These are phyloP conservation scores for Elongisporangium senticosum DNA, from an alignment of 352 stramenopile species.

Conservation along the genomic window DNA sequence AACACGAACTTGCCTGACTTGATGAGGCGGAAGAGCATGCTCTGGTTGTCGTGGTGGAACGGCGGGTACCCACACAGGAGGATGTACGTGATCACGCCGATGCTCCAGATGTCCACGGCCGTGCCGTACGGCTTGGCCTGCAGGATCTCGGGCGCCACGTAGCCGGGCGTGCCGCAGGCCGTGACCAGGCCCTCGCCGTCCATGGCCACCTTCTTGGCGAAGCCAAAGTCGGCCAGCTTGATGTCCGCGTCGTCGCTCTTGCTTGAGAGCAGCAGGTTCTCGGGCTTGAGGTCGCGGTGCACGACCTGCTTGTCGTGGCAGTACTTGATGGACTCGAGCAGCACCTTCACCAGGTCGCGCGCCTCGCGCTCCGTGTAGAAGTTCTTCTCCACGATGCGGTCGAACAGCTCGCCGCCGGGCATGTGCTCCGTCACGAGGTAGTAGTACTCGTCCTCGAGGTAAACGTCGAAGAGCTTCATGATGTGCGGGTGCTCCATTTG, in stretches of 20 bases:
- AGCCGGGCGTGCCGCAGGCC: constrained; percentile 67
- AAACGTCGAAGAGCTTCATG: constrained; percentile 88
- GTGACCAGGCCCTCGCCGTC: constrained; percentile 49
- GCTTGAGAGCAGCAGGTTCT: constrained; percentile 91
- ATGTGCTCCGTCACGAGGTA: constrained; percentile 98
- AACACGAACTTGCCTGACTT: constrained; percentile 67
- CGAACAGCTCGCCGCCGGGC: constrained; percentile 79
- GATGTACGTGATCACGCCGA: constrained; percentile 89
- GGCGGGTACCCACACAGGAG: constrained; percentile 78
- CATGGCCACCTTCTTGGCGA: constrained; percentile 69
- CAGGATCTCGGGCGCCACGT: constrained; percentile 80
- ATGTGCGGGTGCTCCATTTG: constrained; percentile 88
- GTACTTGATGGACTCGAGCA: constrained; percentile 81
- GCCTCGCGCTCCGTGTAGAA: constrained; percentile 82
- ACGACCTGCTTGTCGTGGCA: constrained; percentile 85
- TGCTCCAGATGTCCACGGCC: constrained; percentile 85
- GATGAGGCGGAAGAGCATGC: constrained; percentile 75
- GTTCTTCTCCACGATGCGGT: constrained; percentile 85
- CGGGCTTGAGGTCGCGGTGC: constrained; percentile 94
- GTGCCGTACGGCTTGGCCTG: constrained; percentile 67
- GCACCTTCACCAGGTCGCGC: constrained; percentile 65
- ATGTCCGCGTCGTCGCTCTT: constrained; percentile 74
- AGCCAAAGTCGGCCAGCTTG: constrained; percentile 81
- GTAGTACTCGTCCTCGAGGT: constrained; percentile 89
- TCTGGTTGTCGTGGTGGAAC: constrained; percentile 91